Evolutionary conservation across 208 protist species (phyloP).

Genomic region (Trichomonas gallinae): DNA sequence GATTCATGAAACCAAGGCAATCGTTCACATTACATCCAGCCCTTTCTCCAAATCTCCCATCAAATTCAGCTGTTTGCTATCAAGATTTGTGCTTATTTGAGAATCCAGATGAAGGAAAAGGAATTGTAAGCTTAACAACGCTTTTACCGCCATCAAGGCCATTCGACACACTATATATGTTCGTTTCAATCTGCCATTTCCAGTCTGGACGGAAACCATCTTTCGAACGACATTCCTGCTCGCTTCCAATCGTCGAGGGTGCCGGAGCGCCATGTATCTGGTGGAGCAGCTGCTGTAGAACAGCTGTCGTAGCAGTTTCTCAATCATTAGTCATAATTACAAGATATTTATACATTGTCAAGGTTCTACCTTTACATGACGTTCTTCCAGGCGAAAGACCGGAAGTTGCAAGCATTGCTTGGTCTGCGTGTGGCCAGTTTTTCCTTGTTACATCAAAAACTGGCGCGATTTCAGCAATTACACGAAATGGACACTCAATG

Average conservation of each 20-base stretch:
- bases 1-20: neutral
- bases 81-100: conserved; percentile 2
- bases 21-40: neutral
- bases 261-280: neutral
- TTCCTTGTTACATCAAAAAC: neutral
- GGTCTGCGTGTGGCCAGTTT: neutral
- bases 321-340: conserved; percentile 1
- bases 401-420: neutral
- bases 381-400: neutral
- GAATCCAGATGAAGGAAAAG: conserved; percentile 3
- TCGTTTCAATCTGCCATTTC: neutral
- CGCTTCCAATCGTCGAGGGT: neutral
- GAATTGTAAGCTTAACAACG: neutral
- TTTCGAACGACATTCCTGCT: neutral
- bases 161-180: neutral
- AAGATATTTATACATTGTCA: neutral
- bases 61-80: neutral
- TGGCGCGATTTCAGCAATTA: neutral
- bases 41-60: neutral
- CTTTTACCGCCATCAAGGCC: conserved; percentile 3
- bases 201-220: neutral
- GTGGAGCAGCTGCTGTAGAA: neutral
- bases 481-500: neutral
- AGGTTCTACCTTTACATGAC: neutral
- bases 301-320: neutral